phyloP scores from a whole-genome alignment of 805 yeast species.

The Candida vaughaniae region DNA sequence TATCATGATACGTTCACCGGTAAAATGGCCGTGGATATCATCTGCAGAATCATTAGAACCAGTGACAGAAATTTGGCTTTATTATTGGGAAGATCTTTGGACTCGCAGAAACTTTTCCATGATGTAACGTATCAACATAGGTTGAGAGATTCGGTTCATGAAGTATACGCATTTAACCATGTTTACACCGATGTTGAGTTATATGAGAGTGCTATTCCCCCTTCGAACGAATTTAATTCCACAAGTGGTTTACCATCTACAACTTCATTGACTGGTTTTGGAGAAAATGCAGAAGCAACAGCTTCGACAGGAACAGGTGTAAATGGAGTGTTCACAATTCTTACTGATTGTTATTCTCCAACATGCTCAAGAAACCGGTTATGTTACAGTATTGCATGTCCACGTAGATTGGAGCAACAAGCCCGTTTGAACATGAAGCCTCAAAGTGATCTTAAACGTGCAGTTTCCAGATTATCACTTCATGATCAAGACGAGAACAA shows the following conservation, averaged over 20 bases:
- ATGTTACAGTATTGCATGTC: constrained; percentile 96
- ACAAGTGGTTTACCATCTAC: constrained; percentile 15
- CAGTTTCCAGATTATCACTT: constrained; percentile 65
- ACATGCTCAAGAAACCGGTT: constrained; percentile 86
- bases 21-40: constrained; percentile 87
- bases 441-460: constrained; percentile 77
- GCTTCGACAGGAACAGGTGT: constrained; percentile 40
- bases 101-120: constrained; percentile 91
- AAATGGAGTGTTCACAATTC: constrained; percentile 88
- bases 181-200: constrained; percentile 46
- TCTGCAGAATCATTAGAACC: constrained; percentile 81
- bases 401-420: constrained; percentile 92
- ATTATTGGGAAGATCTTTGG: constrained; percentile 84
- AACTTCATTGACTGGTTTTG: constrained; percentile 11
- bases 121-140: constrained; percentile 96
- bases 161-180: constrained; percentile 81
- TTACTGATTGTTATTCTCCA: constrained; percentile 95
- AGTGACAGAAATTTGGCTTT: constrained; percentile 90
- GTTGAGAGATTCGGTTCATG: constrained; percentile 80
- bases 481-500: constrained; percentile 72
- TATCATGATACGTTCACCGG: constrained; percentile 95
- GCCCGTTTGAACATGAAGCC: constrained; percentile 87
- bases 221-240: constrained; percentile 17
- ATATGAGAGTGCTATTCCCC: constrained; percentile 26
- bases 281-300: constrained; percentile 9